Percentiles rank a stretch among this genome's conserved stretches.
Conservation (phyloP, 345 rosid genomes). For the Citrus hindsii region DNA sequence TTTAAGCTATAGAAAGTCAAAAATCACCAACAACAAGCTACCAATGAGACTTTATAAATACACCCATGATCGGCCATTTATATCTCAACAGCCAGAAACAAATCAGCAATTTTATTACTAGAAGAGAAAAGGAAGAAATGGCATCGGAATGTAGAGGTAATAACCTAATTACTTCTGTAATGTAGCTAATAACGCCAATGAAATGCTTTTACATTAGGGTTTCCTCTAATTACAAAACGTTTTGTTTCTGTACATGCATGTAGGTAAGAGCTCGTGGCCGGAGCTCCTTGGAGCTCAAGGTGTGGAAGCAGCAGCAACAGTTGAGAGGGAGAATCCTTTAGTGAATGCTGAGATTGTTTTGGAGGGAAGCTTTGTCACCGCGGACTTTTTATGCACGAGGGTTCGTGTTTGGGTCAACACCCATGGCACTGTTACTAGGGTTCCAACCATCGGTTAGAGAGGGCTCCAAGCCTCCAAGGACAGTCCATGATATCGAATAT, state of each 20-base stretch:
- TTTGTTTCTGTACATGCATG: background rate
- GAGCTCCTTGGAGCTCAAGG: constrained; percentile 13
- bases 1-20: no score
- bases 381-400: constrained; percentile 12
- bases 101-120: no score
- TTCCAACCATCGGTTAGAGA: constrained; percentile 9
- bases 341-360: constrained; percentile 10
- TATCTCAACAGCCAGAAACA: background rate
- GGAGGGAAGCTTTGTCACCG: background rate
- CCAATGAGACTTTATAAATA: background rate
- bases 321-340: constrained; percentile 19
- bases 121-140: no score
- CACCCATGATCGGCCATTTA: background rate
- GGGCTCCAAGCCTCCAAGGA: no score
- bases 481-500: no score
- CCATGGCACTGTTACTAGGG: background rate
- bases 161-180: no score
- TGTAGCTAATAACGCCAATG: no score
- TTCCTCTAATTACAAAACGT: background rate
- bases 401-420: constrained; percentile 26
- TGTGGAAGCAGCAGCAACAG: background rate
- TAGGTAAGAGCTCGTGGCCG: constrained; percentile 25
- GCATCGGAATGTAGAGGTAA: no score
- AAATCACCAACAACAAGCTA: no score
- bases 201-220: background rate